Evolutionary conservation across 257 asterid species (phyloP).

Genomic region (Vinca minor): DNA sequence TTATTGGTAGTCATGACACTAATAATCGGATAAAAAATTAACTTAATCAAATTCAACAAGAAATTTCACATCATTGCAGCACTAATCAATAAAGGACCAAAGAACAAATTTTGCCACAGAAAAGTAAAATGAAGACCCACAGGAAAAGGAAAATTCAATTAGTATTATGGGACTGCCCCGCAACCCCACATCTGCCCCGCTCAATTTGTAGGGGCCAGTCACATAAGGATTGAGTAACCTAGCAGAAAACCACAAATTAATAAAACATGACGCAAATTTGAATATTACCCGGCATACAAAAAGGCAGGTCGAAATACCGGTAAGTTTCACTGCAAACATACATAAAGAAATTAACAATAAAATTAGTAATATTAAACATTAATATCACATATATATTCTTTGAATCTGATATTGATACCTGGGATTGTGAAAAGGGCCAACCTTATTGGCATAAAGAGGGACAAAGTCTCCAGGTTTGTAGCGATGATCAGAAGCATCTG

Average conservation of each 20-base stretch:
- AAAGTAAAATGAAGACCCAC: too few relatives aligned
- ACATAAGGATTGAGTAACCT: too few relatives aligned
- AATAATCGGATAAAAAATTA: too few relatives aligned
- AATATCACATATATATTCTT: too few relatives aligned
- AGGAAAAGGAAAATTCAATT: too few relatives aligned
- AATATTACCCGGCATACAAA: constrained; percentile 55
- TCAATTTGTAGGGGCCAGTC: too few relatives aligned
- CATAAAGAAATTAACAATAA: neutral
- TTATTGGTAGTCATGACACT: neutral
- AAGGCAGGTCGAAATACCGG: constrained; percentile 68
- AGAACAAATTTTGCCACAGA: too few relatives aligned
- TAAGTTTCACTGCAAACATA: constrained; percentile 52
- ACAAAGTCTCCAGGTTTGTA: constrained; percentile 22
- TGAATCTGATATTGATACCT: constrained; percentile 15
- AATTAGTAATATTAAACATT: neutral
- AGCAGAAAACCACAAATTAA: neutral
- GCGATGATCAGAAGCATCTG: constrained; percentile 21
- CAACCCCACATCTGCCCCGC: neutral
- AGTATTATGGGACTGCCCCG: too few relatives aligned
- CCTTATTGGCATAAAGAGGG: constrained; percentile 26
- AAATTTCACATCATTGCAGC: too few relatives aligned
- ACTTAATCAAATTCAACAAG: too few relatives aligned
- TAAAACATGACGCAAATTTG: too few relatives aligned
- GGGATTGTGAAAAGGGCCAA: constrained; percentile 27
- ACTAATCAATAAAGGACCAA: too few relatives aligned